Evolutionary conservation across 176 grass and related monocot species (phyloP).

Genomic region (Juncus inflexus): DNA sequence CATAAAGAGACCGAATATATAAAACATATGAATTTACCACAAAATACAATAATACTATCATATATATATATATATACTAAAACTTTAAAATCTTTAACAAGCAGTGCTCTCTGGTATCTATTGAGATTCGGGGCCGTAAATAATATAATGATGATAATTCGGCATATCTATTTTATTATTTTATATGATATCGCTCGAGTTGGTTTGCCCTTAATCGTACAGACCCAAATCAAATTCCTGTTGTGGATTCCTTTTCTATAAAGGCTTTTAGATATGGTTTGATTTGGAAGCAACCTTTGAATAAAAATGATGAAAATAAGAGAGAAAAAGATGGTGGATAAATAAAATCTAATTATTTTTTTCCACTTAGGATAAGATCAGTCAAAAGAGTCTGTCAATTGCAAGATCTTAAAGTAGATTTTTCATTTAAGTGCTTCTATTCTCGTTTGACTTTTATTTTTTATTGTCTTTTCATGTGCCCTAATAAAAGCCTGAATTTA

Average conservation of each 20-base stretch:
- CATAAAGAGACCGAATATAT: too few relatives aligned
- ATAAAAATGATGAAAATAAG: conserved; percentile 13
- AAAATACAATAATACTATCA: too few relatives aligned
- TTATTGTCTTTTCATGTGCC: too few relatives aligned
- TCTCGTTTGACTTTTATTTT: conserved; percentile 12
- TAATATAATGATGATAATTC: too few relatives aligned
- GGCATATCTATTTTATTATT: neutral
- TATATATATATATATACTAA: too few relatives aligned
- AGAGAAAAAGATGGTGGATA: conserved; percentile 9
- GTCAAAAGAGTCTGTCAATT: conserved; percentile 44
- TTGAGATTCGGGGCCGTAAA: too few relatives aligned
- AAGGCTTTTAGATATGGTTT: conserved; percentile 43
- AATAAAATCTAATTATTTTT: conserved; percentile 23
- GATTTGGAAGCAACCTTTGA: conserved; percentile 42
- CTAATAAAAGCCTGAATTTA: too few relatives aligned
- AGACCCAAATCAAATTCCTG: conserved; percentile 32
- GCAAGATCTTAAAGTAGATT: conserved; percentile 35
- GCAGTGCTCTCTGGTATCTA: too few relatives aligned
- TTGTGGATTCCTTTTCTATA: conserved; percentile 34
- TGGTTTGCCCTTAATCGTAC: conserved; percentile 33
- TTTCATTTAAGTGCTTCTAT: conserved; percentile 18
- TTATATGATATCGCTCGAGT: conserved; percentile 23
- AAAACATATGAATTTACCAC: too few relatives aligned
- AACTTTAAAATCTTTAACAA: too few relatives aligned
- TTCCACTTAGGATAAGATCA: neutral